These are phyloP conservation scores for Populus nigra DNA, from an alignment of 345 rosid genomes.

Conservation along the genomic window DNA sequence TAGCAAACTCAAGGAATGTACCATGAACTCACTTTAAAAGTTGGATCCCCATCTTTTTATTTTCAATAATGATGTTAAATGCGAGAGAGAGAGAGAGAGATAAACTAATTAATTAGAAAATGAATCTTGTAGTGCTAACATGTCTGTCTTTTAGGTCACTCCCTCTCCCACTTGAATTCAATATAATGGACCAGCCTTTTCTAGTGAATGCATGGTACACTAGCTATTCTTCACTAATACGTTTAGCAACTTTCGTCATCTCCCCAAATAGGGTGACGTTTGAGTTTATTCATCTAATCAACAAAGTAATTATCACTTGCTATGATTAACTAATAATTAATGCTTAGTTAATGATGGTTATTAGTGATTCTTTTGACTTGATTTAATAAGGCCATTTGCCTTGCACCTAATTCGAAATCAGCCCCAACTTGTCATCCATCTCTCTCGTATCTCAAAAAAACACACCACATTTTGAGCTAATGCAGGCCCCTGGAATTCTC, in stretches of 20 bases:
- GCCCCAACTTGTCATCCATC: background rate
- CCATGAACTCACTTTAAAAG: background rate
- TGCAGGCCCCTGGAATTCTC: background rate
- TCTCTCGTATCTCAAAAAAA: background rate
- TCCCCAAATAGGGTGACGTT: background rate
- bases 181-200: background rate
- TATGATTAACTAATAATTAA: constrained; percentile 1
- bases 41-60: background rate
- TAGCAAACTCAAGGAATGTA: background rate
- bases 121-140: background rate
- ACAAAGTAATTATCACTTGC: background rate
- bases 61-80: background rate
- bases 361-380: background rate
- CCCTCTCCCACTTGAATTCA: background rate
- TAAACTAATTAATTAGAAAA: background rate
- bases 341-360: too few species aligned
- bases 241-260: constrained; percentile 8
- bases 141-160: background rate
- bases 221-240: too few species aligned
- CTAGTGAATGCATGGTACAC: background rate
- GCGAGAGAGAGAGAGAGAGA: background rate
- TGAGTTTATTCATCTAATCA: background rate
- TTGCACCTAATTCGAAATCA: background rate
- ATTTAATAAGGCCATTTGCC: background rate
- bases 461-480: background rate